Evolutionary conservation across 2,329 filamentous ascomycete species (phyloP).

Genomic region (Botrytis aclada): DNA sequence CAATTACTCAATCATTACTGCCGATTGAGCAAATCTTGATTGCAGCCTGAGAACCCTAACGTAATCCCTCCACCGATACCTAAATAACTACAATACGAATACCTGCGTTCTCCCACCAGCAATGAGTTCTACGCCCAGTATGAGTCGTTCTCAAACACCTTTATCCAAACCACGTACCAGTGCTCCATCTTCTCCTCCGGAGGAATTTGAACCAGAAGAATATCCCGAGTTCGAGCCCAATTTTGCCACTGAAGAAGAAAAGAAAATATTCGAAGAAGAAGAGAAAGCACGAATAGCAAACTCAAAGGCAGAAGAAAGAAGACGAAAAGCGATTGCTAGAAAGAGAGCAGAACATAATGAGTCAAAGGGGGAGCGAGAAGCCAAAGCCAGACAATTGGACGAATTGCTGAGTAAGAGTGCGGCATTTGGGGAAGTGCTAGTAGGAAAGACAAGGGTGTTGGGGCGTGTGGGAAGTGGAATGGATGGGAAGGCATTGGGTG

Average conservation of each 20-base stretch:
- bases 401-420: conserved; percentile 57
- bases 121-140: conserved; percentile 23
- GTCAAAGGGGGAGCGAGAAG: conserved; percentile 53
- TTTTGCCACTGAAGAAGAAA: conserved; percentile 33
- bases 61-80: background rate
- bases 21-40: background rate
- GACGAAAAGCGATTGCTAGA: conserved; percentile 37
- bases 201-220: conserved; percentile 11
- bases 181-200: conserved; percentile 31
- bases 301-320: conserved; percentile 43
- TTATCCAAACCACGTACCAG: conserved; percentile 28
- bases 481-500: conserved; percentile 57
- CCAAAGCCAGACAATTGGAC: conserved; percentile 58
- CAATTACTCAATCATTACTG: background rate
- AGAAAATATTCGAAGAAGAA: conserved; percentile 41
- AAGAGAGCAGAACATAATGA: conserved; percentile 46
- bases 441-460: conserved; percentile 60
- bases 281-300: conserved; percentile 48
- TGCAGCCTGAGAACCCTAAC: background rate
- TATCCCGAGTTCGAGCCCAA: conserved; percentile 24
- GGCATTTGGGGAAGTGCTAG: conserved; percentile 60
- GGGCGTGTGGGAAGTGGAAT: conserved; percentile 60
- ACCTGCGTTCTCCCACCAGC: background rate
- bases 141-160: conserved; percentile 23
- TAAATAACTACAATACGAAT: background rate